Base-by-base conservation (phyloP, 169 alveolate genomes). In the Plasmodium adleri region DNA sequence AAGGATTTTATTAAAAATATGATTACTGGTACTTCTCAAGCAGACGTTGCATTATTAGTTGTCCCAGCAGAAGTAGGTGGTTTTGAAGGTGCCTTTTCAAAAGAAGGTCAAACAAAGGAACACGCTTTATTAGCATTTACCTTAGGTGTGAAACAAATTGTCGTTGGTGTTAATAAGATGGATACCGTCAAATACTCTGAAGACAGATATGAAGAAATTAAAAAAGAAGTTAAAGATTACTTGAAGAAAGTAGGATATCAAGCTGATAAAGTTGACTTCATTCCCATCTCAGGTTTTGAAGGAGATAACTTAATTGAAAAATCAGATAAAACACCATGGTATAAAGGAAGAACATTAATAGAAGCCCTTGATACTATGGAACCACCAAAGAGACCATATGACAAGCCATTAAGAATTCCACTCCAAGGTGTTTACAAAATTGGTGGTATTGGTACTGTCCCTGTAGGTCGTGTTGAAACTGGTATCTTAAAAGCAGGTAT, bases 21-120 rank as follows among this genome's bases (percentile, higher is more conserved):
- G 99, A 99, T 99, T 95, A 98, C 99, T 56, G 99, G 99, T 80
- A 97, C 99, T 47, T 97, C 99, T 39, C 99, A 98, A 93, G 99
- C 99, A 66, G 99, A 99, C 94, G 99, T 97, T 68, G 99, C 99
- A 43, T 89, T 98, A 86, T 96, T 99, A 85, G 98, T 99, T 90
- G 99, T 98, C 67, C 99, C 99, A 66, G 98, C 99, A 52, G 99
- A 97, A 73, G 96, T 95, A 78, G 99, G 99, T 93, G 99, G 98
- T 89, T 98, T 98, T 96, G 99, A 97, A 95, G 99, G 99, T 88
- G 99, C 98, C 10, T 95, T 96, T 94, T 95, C 98, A 58, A 96
- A 96, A 93, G 98, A 97, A 92, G 99, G 99, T 50, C 99, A 98
- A 95, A 97, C 99, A 74, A 97, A 99, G 87, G 99, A 98, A 96